Evolutionary conservation across 352 stramenopile species (phyloP).

Genomic region (Phytophthora brassicae): DNA sequence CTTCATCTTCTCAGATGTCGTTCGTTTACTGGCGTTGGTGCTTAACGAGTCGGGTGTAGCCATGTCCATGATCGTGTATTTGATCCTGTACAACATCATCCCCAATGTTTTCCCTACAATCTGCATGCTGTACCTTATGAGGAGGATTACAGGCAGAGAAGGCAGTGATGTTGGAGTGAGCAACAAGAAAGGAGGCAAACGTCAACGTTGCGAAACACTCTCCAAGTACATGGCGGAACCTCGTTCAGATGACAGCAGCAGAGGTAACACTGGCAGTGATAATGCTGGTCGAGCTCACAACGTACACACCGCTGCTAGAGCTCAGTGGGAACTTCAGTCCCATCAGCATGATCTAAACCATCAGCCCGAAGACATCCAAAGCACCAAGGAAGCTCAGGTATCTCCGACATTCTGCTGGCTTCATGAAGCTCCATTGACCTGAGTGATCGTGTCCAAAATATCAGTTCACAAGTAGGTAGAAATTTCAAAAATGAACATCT

Average conservation of each 20-base stretch:
- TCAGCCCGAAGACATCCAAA: conserved; percentile 27
- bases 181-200: conserved; percentile 28
- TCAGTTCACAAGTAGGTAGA: conserved; percentile 16
- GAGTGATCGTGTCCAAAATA: conserved; percentile 9
- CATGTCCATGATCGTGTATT: conserved; percentile 63
- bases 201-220: conserved; percentile 31
- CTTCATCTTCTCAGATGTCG: conserved; percentile 72
- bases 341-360: conserved; percentile 25
- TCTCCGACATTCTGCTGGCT: conserved; percentile 39
- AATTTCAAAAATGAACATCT: conserved; percentile 30
- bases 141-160: conserved; percentile 44
- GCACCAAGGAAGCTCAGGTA: conserved; percentile 26
- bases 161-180: conserved; percentile 18
- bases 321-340: conserved; percentile 24
- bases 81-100: conserved; percentile 77
- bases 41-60: conserved; percentile 54
- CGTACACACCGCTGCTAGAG: conserved; percentile 11
- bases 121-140: conserved; percentile 90
- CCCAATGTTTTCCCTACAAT: conserved; percentile 86
- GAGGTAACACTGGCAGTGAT: conserved; percentile 29
- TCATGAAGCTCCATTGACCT: conserved; percentile 36
- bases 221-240: conserved; percentile 62
- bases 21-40: conserved; percentile 66
- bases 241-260: conserved; percentile 41
- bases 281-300: conserved; percentile 19